Percentiles rank a stretch among this genome's conserved stretches.
phyloP scores from a whole-genome alignment of 495 filamentous ascomycete genomes.

The Friedmanniomyces endolithicus region DNA sequence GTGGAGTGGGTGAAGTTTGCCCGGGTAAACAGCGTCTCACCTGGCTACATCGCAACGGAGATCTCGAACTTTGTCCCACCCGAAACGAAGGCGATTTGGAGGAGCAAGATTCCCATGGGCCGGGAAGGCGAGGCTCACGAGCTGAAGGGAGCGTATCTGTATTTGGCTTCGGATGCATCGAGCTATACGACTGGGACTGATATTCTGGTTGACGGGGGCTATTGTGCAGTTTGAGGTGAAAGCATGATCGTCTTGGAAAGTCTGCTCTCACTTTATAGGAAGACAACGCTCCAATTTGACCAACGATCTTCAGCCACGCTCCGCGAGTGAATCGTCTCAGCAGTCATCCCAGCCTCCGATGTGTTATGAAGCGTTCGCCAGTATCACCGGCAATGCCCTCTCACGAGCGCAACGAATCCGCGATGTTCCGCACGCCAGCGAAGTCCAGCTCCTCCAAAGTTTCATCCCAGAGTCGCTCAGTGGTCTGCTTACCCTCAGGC shows the following conservation, averaged over 20 bases:
- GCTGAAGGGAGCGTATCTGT: conserved; percentile 82
- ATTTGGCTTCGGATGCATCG: conserved; percentile 70
- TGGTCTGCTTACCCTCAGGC: not conserved
- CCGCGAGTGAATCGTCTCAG: no score
- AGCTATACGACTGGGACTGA: conserved; percentile 62
- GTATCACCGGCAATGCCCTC: no score
- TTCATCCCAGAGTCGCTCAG: conserved; percentile 14
- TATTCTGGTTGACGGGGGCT: conserved; percentile 23
- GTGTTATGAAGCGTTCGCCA: no score
- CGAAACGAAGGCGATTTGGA: conserved; percentile 63
- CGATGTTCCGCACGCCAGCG: not conserved
- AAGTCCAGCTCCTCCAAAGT: conserved; percentile 10
- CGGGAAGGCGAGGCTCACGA: conserved; percentile 61
- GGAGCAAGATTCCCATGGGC: conserved; percentile 77
- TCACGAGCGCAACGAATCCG: not conserved
- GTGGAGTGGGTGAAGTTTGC: conserved; percentile 83
- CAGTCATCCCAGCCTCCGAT: no score
- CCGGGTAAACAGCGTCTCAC: conserved; percentile 68
- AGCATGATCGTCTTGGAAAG: no score
- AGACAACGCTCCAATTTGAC: no score
- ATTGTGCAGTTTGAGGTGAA: conserved; percentile 9
- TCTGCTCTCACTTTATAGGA: no score
- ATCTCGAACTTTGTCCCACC: conserved; percentile 60
- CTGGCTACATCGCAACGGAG: conserved; percentile 79
- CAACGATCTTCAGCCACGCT: no score